A percentile compares a stretch with the other conserved stretches of the same genome.
These are phyloP conservation scores for Boletus fagicola DNA, from an alignment of 768 basidiomycete species.

Conservation along the genomic window DNA sequence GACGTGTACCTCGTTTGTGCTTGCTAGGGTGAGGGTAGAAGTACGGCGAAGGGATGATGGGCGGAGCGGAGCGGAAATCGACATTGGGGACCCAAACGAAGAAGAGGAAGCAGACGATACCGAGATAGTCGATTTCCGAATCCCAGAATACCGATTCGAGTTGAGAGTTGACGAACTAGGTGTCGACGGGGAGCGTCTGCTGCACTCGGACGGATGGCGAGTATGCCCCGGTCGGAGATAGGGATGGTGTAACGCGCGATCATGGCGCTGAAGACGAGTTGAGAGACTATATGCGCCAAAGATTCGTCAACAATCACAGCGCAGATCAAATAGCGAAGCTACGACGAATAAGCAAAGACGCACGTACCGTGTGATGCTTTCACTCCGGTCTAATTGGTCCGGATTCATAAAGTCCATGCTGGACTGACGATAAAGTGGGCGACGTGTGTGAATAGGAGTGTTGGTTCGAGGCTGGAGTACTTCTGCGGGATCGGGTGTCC, in stretches of 20 bases:
- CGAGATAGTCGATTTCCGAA: slow-evolving; percentile 33
- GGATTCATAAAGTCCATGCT: slow-evolving; percentile 83
- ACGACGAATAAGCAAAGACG: slow-evolving; percentile 2
- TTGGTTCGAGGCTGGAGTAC: slow-evolving; percentile 49
- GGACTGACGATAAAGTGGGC: slow-evolving; percentile 72
- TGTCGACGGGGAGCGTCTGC: slow-evolving; percentile 44
- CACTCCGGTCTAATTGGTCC: slow-evolving; percentile 42
- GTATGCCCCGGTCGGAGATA: slow-evolving; percentile 44
- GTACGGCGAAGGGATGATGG: slow-evolving; percentile 43
- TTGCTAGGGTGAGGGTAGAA: slow-evolving; percentile 34
- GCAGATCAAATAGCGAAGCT: slow-evolving; percentile 1
- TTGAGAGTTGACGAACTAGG: slow-evolving; percentile 65
- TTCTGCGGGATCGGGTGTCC: slow-evolving; percentile 34
- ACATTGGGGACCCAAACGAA: slow-evolving; percentile 38
- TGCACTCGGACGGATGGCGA: slow-evolving; percentile 24
- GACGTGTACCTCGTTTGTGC: slow-evolving; percentile 15
- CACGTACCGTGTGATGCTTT: slow-evolving; percentile 64
- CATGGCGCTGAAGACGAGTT: slow-evolving; percentile 63
- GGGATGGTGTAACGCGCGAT: slow-evolving; percentile 60
- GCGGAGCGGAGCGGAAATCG: slow-evolving; percentile 37
- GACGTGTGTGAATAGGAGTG: slow-evolving; percentile 45
- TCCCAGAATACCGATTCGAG: slow-evolving; percentile 35
- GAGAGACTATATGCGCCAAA: slow-evolving; percentile 49
- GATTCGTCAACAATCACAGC: slow-evolving; percentile 10
- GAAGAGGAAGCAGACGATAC: slow-evolving; percentile 30